Evolutionary conservation across 164 flowering plant species (phyloP), one percentile per base, ranked within the genome.

Genomic region (Tinospora cordifolia): DNA sequence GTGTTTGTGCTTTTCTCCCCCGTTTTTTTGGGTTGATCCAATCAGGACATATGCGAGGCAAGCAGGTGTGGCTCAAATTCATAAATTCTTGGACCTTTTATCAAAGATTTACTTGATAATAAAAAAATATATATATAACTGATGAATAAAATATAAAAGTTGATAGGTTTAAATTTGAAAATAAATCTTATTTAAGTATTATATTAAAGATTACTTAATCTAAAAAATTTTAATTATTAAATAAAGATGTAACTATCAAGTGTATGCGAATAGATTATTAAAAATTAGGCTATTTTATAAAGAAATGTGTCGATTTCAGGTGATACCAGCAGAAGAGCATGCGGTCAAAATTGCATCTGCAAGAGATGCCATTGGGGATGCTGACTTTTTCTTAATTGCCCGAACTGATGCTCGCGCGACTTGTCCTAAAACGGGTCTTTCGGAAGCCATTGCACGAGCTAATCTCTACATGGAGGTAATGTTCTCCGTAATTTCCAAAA

Each of bases 381-480:
- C 81, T 58, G 81, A 79, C 68, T 76, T 79, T 39, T 79, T 79
- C 69, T 76, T 79, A 57, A 76, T 79, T 21, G 79, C 81, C 12
- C 75, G 77, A 40, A 79, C 81, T 57, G 81, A 79, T 79, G 81
- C 81, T 59, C 76, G 81, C 21, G 69, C 81, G 30, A 72, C 74
- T 17, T 67, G 70, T 24, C 74, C 72, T 14, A 72, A 68, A 68
- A 72, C 67, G 17, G 79, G 79, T 44, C 76, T 79, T 3, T 57
- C 72, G 34, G 81, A 79, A 15, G 81, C 79, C 59, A 75, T 79
- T 44, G 65, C 73, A 41, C 69, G 81, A 24, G 81, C 81, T 41
- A 79, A 75, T 62, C 76, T 79, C 22, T 79, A 79, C 75, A 67
- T 69, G 72, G 76, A 79, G 81, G 81, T 79, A 75, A 26, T 11